Base-by-base conservation (phyloP, 768 basidiomycete species). In the Amanita jacksonii region DNA sequence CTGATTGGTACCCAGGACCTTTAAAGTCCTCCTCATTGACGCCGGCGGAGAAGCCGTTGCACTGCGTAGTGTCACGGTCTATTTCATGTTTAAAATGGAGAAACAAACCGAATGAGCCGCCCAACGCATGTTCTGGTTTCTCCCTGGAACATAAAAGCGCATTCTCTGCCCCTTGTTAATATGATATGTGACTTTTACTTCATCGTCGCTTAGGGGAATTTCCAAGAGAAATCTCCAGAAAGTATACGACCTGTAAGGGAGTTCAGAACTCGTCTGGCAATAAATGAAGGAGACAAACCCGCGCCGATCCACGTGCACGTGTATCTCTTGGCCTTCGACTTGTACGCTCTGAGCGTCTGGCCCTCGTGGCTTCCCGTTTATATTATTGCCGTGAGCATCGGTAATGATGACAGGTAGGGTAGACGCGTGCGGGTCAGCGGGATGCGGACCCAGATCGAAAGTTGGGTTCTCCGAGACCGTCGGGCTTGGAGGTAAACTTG, bases 181-280 rank as follows among this genome's bases (percentile, higher is more conserved):
- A 42, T 73, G 73, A 61, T 99, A 99, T 44, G 64, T 69, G 41
- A 98, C 71, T 38, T 69, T 64, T 73, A 91, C 85, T 64, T 94
- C 88, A 28, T 67, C 65, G 7, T 67, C 62, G 1, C 72, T 69
- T 2, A 97, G 61, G 0, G 89, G 90, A 43, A 99, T 72, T 50
- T 81, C 77, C 38, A 97, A 77, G 55, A 81, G 69, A 65, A 97
- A 97, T 42, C 94, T 74, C 86, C 91, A 98, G 67, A 99, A 99
- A 1, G 89, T 89, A 57, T 77, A 91, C 0, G 84, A 82, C 4
- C 91, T 93, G 47, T 32, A 8, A 42, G 31, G 31, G 35, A 27
- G 35, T 40, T 19, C 48, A 18, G 9, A 16, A 4, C 19, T 20
- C 12, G 19, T 27, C 23, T 15, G 10, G 20, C 33, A 23, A 36